A percentile compares a stretch with the other conserved stretches of the same genome.
phyloP scores from a whole-genome alignment of 805 yeast species.

The Suhomyces emberorum region DNA sequence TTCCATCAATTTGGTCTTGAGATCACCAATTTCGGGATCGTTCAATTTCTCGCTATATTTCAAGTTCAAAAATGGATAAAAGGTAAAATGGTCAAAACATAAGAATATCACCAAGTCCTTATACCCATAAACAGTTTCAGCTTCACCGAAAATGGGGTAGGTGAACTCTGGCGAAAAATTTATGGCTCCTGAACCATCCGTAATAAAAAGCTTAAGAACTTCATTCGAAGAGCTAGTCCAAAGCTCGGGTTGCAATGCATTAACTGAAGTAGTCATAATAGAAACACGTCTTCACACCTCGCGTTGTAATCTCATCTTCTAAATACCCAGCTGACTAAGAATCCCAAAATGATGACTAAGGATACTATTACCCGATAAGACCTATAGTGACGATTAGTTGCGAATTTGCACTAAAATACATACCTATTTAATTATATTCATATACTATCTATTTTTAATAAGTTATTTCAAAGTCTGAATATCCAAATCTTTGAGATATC shows the following conservation, averaged over 20 bases:
- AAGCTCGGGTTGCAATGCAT: constrained; percentile 52
- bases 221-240: constrained; percentile 80
- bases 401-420: not conserved
- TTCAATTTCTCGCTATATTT: constrained; percentile 51
- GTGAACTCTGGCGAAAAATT: constrained; percentile 76
- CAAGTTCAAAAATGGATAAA: constrained; percentile 68
- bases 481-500: constrained; percentile 3
- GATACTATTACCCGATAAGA: not conserved
- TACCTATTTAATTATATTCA: not conserved
- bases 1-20: constrained; percentile 50
- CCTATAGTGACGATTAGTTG: not conserved
- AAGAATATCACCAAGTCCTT: constrained; percentile 62
- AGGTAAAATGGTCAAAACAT: constrained; percentile 69
- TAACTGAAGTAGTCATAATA: constrained; percentile 1
- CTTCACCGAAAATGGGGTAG: constrained; percentile 90
- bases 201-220: constrained; percentile 52
- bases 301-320: too few species aligned
- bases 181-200: constrained; percentile 55
- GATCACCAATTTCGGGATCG: constrained; percentile 56
- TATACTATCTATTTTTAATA: too few species aligned
- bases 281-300: not conserved
- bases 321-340: too few species aligned
- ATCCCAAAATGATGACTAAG: not conserved
- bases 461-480: not conserved
- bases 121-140: constrained; percentile 86